Evolutionary conservation across 129 eudicot genomes (phyloP).

Genomic region (Helianthus annuus): DNA sequence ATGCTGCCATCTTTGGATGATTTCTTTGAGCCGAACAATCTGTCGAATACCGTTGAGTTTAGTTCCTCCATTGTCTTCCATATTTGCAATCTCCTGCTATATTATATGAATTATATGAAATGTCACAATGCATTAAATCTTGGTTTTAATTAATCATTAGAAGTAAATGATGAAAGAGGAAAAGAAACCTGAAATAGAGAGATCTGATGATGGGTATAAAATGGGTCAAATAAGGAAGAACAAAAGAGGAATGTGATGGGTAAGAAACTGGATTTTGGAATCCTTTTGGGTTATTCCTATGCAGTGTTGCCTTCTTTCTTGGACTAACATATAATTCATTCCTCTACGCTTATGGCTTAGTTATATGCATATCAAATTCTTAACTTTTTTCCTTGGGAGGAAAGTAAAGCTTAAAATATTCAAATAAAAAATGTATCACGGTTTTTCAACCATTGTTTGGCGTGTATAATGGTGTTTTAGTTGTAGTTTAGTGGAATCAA

Average conservation of each 20-base stretch:
- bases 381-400: constrained; percentile 1
- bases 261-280: constrained; percentile 18
- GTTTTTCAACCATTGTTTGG: background rate
- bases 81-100: constrained; percentile 19
- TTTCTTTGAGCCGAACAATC: constrained; percentile 69
- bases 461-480: background rate
- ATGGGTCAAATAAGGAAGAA: constrained; percentile 7
- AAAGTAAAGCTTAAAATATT: constrained; percentile 14
- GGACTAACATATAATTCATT: background rate
- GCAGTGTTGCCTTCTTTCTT: constrained; percentile 2
- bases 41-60: constrained; percentile 72
- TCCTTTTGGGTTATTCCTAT: constrained; percentile 8
- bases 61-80: constrained; percentile 69
- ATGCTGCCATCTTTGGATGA: constrained; percentile 73
- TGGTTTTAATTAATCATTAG: no score
- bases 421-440: background rate
- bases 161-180: background rate
- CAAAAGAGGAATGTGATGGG: constrained; percentile 24
- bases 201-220: constrained; percentile 18
- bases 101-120: no score
- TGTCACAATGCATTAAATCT: no score
- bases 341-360: constrained; percentile 8
- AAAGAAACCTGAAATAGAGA: constrained; percentile 26
- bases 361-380: constrained; percentile 12
- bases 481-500: no score